Conservation (phyloP, 2,329 filamentous ascomycete species). For the Nothophoma quercina region DNA sequence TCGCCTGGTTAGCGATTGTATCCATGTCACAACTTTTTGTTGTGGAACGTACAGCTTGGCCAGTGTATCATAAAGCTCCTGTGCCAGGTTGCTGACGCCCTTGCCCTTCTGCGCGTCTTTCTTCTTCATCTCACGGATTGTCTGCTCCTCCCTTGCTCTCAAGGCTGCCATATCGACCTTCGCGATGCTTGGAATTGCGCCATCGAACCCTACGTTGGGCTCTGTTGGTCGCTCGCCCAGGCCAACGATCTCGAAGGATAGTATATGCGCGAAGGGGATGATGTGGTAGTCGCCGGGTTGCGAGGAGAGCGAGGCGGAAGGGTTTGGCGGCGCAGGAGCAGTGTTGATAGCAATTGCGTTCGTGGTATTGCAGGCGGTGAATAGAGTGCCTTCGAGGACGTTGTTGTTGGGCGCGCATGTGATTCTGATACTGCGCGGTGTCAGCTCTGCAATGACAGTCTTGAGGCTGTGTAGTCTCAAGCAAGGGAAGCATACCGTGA, state of each 20-base stretch:
- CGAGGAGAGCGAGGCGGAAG: slow-evolving; percentile 49
- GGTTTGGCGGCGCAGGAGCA: slow-evolving; percentile 54
- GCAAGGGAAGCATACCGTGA: slow-evolving; percentile 59
- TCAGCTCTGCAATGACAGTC: slow-evolving; percentile 21
- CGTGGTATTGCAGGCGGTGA: slow-evolving; percentile 67
- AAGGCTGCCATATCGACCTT: slow-evolving; percentile 63
- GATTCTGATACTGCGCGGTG: slow-evolving; percentile 61
- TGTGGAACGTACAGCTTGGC: slow-evolving; percentile 59
- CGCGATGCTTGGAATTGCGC: slow-evolving; percentile 54
- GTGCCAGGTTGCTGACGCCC: slow-evolving; percentile 67
- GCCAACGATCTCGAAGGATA: slow-evolving; percentile 62
- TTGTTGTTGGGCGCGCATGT: slow-evolving; percentile 61
- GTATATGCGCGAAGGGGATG: slow-evolving; percentile 66
- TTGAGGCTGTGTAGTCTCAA: slow-evolving; percentile 3
- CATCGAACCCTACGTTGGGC: slow-evolving; percentile 54
- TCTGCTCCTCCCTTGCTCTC: slow-evolving; percentile 62
- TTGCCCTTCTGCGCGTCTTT: slow-evolving; percentile 65
- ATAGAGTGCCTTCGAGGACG: slow-evolving; percentile 67
- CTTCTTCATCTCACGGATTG: slow-evolving; percentile 64
- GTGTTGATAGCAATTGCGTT: slow-evolving; percentile 69
- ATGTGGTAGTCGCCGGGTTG: slow-evolving; percentile 65
- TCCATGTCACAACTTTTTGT: neutral
- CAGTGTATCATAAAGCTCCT: slow-evolving; percentile 69
- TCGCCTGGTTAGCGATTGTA: slow-evolving; percentile 12
- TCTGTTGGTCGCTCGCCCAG: slow-evolving; percentile 45